phyloP scores from a whole-genome alignment of 2,329 filamentous ascomycete species.

The Zopfia rhizophila region DNA sequence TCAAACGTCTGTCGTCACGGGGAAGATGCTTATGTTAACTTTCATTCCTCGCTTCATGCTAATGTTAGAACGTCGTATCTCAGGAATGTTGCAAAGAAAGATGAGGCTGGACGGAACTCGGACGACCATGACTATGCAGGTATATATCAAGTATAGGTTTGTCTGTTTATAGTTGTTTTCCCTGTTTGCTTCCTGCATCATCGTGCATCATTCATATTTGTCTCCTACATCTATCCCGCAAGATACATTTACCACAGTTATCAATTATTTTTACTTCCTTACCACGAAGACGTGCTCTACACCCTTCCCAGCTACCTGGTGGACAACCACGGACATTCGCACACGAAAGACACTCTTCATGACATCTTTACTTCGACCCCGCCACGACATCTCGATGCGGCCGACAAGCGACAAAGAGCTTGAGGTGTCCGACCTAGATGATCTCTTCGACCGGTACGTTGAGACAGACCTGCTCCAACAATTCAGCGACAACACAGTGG shows the following conservation, averaged over 20 bases:
- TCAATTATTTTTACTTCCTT: constrained; percentile 30
- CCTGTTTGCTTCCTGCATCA: constrained; percentile 46
- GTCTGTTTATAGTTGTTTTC: constrained; percentile 40
- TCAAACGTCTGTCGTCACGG: constrained; percentile 32
- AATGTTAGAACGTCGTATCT: constrained; percentile 43
- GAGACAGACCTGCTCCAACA: constrained; percentile 64
- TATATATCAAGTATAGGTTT: constrained; percentile 51
- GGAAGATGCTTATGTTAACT: constrained; percentile 38
- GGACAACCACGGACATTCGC: constrained; percentile 12
- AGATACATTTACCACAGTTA: constrained; percentile 34
- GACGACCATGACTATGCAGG: constrained; percentile 29
- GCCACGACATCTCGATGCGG: constrained; percentile 52
- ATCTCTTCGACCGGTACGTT: constrained; percentile 72
- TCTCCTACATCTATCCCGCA: constrained; percentile 36
- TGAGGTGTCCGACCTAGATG: constrained; percentile 67
- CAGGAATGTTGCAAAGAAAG: constrained; percentile 43
- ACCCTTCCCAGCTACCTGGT: constrained; percentile 33
- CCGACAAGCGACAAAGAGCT: constrained; percentile 62
- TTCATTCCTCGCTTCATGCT: constrained; percentile 46
- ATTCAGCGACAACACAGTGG: constrained; percentile 59
- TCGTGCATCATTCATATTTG: constrained; percentile 37
- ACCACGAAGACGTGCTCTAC: constrained; percentile 16
- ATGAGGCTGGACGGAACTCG: constrained; percentile 47
- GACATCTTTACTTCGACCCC: constrained; percentile 38
- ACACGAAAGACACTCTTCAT: constrained; percentile 41